Evolutionary conservation across 495 filamentous ascomycete genomes (phyloP).

Genomic region (Hyaloscypha variabilis): DNA sequence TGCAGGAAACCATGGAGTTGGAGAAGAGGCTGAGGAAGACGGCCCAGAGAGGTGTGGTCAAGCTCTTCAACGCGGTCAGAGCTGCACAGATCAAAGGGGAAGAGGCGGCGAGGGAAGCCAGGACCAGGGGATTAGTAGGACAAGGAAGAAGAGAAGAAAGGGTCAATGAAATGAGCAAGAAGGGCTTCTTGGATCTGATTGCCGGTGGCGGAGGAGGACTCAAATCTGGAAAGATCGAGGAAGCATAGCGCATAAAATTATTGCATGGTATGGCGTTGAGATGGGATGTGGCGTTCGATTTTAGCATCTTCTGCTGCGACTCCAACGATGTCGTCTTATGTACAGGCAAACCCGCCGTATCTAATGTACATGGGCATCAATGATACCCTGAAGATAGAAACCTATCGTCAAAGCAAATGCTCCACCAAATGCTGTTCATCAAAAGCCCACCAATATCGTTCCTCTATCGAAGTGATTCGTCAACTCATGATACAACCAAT

Average conservation of each 20-base stretch:
- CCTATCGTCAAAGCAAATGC: background rate
- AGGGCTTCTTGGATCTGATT: conserved; percentile 93
- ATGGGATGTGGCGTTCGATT: conserved; percentile 26
- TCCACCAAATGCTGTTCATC: conserved; percentile 3
- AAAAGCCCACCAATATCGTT: background rate
- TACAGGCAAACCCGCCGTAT: conserved; percentile 11
- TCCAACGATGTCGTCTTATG: conserved; percentile 8
- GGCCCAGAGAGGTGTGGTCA: conserved; percentile 88
- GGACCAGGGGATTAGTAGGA: conserved; percentile 75
- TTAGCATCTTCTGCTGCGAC: conserved; percentile 11
- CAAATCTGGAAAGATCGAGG: conserved; percentile 53
- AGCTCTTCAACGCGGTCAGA: conserved; percentile 93
- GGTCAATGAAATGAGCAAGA: conserved; percentile 92
- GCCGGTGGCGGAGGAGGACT: conserved; percentile 58
- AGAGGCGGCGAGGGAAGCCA: conserved; percentile 68
- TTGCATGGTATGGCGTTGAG: conserved; percentile 25
- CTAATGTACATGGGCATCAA: conserved; percentile 26
- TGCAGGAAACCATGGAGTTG: conserved; percentile 66
- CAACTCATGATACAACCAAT: background rate
- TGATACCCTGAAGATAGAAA: conserved; percentile 25
- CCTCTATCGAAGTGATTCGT: background rate
- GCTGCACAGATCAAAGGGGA: conserved; percentile 85
- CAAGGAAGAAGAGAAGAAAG: conserved; percentile 74
- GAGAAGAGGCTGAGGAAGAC: conserved; percentile 83
- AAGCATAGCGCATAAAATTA: conserved; percentile 40